Evolutionary conservation across 2,329 filamentous ascomycete species (phyloP).

Genomic region (Cladobotryum mycophilum): DNA sequence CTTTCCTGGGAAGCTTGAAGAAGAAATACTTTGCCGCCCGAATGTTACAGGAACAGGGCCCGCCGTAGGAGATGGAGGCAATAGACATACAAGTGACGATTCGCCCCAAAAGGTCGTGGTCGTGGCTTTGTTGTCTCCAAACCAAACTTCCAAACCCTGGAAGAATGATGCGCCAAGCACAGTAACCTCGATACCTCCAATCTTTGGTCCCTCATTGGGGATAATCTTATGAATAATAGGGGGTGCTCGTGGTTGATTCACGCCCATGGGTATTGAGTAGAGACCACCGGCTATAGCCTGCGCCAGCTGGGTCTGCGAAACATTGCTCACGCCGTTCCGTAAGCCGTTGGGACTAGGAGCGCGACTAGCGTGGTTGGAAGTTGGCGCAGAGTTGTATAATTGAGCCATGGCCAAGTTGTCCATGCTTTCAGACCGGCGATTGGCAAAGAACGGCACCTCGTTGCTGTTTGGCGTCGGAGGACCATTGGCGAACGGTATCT

Average conservation of each 20-base stretch:
- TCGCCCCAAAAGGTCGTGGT: slow-evolving; percentile 78
- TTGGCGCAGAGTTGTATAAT: slow-evolving; percentile 61
- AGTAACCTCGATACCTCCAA: slow-evolving; percentile 81
- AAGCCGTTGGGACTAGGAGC: slow-evolving; percentile 64
- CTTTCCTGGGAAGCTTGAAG: slow-evolving; percentile 31
- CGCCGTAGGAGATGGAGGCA: slow-evolving; percentile 62
- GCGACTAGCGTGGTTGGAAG: slow-evolving; percentile 68
- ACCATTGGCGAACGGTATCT: slow-evolving; percentile 44
- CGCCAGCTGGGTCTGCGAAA: slow-evolving; percentile 38
- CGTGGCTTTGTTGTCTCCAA: slow-evolving; percentile 59
- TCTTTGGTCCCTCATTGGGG: slow-evolving; percentile 72
- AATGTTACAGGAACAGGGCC: slow-evolving; percentile 68
- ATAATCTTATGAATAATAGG: slow-evolving; percentile 76
- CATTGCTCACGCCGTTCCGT: slow-evolving; percentile 38
- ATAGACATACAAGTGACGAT: slow-evolving; percentile 70
- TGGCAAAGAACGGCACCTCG: slow-evolving; percentile 50
- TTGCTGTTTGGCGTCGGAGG: slow-evolving; percentile 62
- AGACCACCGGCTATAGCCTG: slow-evolving; percentile 44
- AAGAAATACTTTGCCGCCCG: slow-evolving; percentile 43
- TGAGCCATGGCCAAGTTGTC: slow-evolving; percentile 59
- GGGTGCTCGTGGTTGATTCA: slow-evolving; percentile 40
- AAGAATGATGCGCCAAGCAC: slow-evolving; percentile 76
- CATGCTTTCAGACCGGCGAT: slow-evolving; percentile 55
- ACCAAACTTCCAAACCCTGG: slow-evolving; percentile 73
- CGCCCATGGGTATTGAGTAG: slow-evolving; percentile 44